Evolutionary conservation across 192 early-diverging fungal genomes (phyloP), one percentile per base, ranked within the genome.

Genomic region (Thamnidium elegans): DNA sequence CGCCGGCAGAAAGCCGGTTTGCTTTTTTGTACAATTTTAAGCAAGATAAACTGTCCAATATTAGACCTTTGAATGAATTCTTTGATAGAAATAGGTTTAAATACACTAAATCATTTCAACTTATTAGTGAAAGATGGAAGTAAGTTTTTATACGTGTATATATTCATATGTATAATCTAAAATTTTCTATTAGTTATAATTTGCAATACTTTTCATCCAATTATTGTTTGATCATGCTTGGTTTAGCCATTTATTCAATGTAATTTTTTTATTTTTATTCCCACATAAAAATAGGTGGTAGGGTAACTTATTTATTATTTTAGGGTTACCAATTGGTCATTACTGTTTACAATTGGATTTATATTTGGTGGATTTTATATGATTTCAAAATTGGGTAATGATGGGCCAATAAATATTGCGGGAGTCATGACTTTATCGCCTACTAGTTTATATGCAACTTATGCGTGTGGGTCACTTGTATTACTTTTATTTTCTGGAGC

Each of bases 201-300:
- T 63, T 87, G n/a, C 72, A 67, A 36, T 80, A 87, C 43, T 87
- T 81, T 65, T 82, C 85, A 59, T 71, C 75, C 42, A 87, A 87
- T 69, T 87, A 87, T 61, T 70, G 82, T 42, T 15, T 87, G 45
- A 78, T 87, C 46, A 66, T 87, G 55, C 34, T 84, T 13, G 82
- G 67, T 44, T 74, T 87, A 31, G 66, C 76, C 6, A 70, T 82
- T 23, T 87, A 85, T 70, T 76, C 78, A 42, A 15, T 87, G 80
- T 84, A 79, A 68, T 70, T 79, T 44, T 2, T 26, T 26, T n/a
- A n/a, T n/a, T 26, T 26, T 26, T 26, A 2, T 3, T 26, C 26
- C 3, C 26, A 26, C 26, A 26, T 26, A 48, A 19, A 48, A 17
- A 48, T 13, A 48, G 4, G 4, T 19, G 4, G 3, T 11, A 47